phyloP scores from a whole-genome alignment of 805 yeast genomes.

The Suhomyces pyralidae region DNA sequence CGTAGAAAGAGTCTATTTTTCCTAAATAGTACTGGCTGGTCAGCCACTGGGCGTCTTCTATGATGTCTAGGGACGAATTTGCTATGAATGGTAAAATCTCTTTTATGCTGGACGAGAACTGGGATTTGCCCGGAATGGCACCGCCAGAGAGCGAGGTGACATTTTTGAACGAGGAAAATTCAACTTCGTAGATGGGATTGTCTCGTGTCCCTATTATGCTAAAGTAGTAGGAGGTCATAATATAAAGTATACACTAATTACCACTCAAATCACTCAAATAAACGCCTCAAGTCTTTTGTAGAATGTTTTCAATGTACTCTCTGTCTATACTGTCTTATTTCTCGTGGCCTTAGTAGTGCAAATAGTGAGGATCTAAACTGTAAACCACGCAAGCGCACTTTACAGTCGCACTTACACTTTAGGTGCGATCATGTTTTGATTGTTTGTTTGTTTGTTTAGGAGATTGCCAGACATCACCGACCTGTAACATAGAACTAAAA shows the following conservation, averaged over 20 bases:
- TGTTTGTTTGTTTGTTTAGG: neutral
- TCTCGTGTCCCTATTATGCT: slow-evolving; percentile 86
- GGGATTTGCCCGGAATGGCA: slow-evolving; percentile 46
- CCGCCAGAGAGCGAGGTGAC: slow-evolving; percentile 7
- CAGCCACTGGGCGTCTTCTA: slow-evolving; percentile 87
- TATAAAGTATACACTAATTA: no score
- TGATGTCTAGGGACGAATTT: slow-evolving; percentile 85
- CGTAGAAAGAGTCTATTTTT: slow-evolving; percentile 81
- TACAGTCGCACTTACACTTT: neutral
- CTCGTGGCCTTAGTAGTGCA: no score
- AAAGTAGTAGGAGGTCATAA: slow-evolving; percentile 78
- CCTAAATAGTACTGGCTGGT: slow-evolving; percentile 65
- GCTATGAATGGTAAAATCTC: slow-evolving; percentile 86
- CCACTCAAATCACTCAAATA: no score
- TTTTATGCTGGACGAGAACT: slow-evolving; percentile 64
- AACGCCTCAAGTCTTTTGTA: no score
- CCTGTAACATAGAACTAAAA: neutral
- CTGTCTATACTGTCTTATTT: neutral
- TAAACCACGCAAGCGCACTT: neutral
- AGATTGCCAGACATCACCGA: neutral
- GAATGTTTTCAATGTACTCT: no score
- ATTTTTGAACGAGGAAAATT: slow-evolving; percentile 66
- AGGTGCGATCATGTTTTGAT: neutral
- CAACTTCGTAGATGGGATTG: slow-evolving; percentile 82
- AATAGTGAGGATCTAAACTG: neutral